Base-by-base conservation (phyloP, 495 filamentous ascomycete genomes). In the Penicillium antarcticum region DNA sequence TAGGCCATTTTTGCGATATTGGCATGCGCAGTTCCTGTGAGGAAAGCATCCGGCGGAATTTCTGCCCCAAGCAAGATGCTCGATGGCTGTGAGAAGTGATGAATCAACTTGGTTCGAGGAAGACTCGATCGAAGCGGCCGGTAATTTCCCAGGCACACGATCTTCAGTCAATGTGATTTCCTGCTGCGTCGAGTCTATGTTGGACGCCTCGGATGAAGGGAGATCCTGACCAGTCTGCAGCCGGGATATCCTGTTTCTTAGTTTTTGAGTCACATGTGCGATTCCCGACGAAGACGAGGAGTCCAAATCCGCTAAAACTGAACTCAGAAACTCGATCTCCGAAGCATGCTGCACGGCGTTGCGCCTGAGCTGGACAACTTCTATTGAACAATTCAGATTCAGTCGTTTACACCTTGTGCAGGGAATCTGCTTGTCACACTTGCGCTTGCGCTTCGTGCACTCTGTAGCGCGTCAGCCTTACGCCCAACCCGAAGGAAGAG, bases 1-100 rank as follows among this genome's bases (percentile, higher is more conserved):
- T 3, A 45, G 43, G 8, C 43, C 58, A 44, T 65, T 48, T 42
- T 61, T 57, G 42, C 58, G 55, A 50, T 68, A 66, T 18, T 60
- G 63, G 19, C 66, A 68, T 3, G 49, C 56, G 24, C 66, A 68
- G 23, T 51, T 48, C 42, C 63, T 43, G 24, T 66, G 66, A 0
- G 66, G 66, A 37, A 62, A 68, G 34, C 66, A 68, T 12, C 63
- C 66, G 2, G 60, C 63, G 1, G 63, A 62, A 32, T 66, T 66
- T 40, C 66, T 53, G 12, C 63, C 66, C 66, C 63, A 68, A 6
- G 63, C 66, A 26, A 68, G 61, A 51, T 68, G 66, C 52, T 68
- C 66, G 17, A 68, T 64, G 9, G 66, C 66, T 0, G 66, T 68
- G 9, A 62, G 47, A 16, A 66, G 52, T 6, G 66, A 65, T 12